Base-by-base conservation (phyloP, 2,329 filamentous ascomycete genomes). In the Aspergillus fumigatus region DNA sequence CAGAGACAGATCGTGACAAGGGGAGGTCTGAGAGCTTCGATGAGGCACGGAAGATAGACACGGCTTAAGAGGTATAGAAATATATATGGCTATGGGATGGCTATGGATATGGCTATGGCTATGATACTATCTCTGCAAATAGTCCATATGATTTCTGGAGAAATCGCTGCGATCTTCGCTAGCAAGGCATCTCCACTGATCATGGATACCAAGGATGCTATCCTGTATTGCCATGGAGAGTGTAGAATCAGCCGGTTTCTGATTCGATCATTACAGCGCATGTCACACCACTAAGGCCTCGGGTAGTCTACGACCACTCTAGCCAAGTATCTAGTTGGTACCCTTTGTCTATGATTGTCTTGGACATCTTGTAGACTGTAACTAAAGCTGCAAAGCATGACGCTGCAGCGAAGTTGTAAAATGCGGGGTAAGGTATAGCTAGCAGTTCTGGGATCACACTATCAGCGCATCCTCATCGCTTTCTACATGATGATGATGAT, bases 81-180 rank as follows among this genome's bases (percentile, higher is more conserved):
- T 38, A 38, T n/a, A 38, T 7, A 6, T 17, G 32, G 32, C 32
- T 35, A 17, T 17, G 11, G 29, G 4, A 14, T 14, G 32, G 32
- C 32, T n/a, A n/a, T n/a, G n/a, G n/a, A n/a, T 35, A 17, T 14
- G 14, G 32, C 32, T 35, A 17, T 35, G 32, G 14, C 11, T 14
- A 54, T 50, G 32, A 43, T 29, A 48, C 43, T 53, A 38, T 14
- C 43, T 48, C 40, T 35, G 14, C 32, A 14, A 17, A 38, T 11
- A 19, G 21, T 21, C 6, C 8, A 11, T 6, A 19, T 43, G 3
- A 17, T 5, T 41, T 43, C 40, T 43, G 40, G 40, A 11, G 40
- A 7, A 26, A 50, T 47, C 40, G 45, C 26, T 53, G 55, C 55
- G 55, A 53, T 56, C 51, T 48, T 56, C 55, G 55, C 55, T 45